Evolutionary conservation across 2,329 filamentous ascomycete species (phyloP).

Genomic region (Ceratocystis lukuohia): DNA sequence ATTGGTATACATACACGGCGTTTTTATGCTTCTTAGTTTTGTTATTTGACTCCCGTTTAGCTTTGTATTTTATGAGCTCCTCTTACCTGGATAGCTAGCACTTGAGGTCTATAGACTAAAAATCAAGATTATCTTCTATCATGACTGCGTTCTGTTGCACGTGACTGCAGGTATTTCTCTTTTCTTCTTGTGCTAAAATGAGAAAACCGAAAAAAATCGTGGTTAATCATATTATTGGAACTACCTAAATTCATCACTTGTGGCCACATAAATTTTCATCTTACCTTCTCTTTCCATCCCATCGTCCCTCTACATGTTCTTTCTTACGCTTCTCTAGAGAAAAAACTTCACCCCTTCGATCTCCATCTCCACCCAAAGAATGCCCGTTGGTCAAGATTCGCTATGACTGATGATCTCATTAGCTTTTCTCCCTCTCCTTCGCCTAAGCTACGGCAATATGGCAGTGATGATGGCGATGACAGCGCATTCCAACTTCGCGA

Average conservation of each 20-base stretch:
- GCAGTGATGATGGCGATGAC: not conserved
- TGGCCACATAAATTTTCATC: not conserved
- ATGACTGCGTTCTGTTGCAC: not conserved
- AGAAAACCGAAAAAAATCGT: not conserved
- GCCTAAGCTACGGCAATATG: not conserved
- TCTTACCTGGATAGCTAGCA: not conserved
- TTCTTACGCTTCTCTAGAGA: not conserved
- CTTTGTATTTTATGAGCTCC: constrained; percentile 6
- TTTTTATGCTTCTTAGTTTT: constrained; percentile 6
- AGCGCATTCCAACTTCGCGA: not conserved
- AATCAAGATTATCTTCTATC: not conserved
- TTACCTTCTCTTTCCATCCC: not conserved
- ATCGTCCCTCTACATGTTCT: not conserved
- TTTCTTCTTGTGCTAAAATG: not conserved
- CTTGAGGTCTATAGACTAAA: not conserved
- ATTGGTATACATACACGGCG: constrained; percentile 13
- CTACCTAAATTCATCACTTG: not conserved
- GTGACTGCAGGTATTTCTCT: not conserved
- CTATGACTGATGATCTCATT: constrained; percentile 4
- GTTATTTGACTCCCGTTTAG: not conserved
- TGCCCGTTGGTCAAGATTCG: not conserved
- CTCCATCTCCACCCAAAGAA: not conserved
- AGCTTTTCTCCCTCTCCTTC: not conserved
- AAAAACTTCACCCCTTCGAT: not conserved
- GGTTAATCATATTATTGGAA: not conserved